These are phyloP conservation scores for Exophiala bonariae DNA, from an alignment of 2,329 filamentous ascomycete species.

Conservation along the genomic window DNA sequence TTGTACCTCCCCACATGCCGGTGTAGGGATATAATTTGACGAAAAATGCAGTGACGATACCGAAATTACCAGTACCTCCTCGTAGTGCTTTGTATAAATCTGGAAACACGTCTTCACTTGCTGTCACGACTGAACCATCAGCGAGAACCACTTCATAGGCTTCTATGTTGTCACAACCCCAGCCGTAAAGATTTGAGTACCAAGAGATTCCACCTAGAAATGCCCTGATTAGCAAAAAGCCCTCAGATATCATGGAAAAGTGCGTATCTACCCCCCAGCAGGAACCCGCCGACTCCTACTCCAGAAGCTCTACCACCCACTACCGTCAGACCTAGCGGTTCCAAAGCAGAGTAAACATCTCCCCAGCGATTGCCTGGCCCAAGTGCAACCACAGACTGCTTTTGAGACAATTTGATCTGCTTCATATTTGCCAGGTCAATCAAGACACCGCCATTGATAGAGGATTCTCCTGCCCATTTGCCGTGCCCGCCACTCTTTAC, in stretches of 20 bases:
- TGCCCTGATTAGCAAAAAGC: background rate
- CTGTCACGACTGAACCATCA: constrained; percentile 32
- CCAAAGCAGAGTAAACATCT: constrained; percentile 32
- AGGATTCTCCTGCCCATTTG: constrained; percentile 31
- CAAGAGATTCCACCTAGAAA: constrained; percentile 33
- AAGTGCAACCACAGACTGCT: constrained; percentile 27
- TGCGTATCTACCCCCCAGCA: constrained; percentile 34
- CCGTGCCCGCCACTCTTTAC: constrained; percentile 9
- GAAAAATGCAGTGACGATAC: constrained; percentile 33
- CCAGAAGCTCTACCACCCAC: constrained; percentile 35
- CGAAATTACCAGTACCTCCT: constrained; percentile 42
- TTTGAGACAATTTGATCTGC: constrained; percentile 23
- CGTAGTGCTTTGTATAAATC: constrained; percentile 40
- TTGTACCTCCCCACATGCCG: too few species aligned
- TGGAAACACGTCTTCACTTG: constrained; percentile 22
- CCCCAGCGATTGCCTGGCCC: constrained; percentile 33
- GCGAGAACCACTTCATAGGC: constrained; percentile 36
- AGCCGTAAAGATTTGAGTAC: constrained; percentile 36
- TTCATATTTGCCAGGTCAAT: constrained; percentile 30
- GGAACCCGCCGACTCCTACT: constrained; percentile 38
- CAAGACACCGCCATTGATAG: constrained; percentile 34
- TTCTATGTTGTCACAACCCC: constrained; percentile 37
- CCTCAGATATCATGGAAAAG: background rate
- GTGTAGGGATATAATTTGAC: constrained; percentile 7
- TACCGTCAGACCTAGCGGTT: constrained; percentile 25